Conservation (phyloP, 345 rosid genomes). For the Capsella bursapastoris region DNA sequence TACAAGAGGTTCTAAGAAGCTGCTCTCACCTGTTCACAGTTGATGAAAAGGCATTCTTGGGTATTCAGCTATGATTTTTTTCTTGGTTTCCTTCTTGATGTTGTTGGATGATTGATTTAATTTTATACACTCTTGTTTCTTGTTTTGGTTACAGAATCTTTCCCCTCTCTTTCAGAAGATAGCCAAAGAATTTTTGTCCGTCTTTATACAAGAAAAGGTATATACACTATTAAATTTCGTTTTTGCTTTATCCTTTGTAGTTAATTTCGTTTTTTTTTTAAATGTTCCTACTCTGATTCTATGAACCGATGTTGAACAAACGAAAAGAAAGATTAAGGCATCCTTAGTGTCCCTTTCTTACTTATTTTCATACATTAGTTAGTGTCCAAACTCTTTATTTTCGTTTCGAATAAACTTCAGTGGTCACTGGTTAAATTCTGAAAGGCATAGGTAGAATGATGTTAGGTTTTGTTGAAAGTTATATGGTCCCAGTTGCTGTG, state of each 20-base stretch:
- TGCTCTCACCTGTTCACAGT: conserved; percentile 65
- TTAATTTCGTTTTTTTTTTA: conserved; percentile 9
- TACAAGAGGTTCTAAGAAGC: conserved; percentile 68
- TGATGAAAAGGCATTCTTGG: conserved; percentile 68
- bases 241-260: conserved; percentile 7
- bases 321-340: not conserved
- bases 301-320: not conserved
- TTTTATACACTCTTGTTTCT: not conserved
- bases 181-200: conserved; percentile 90
- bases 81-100: not conserved
- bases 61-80: conserved; percentile 45
- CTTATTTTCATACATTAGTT: too few species aligned
- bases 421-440: not conserved
- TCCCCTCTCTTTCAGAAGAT: conserved; percentile 62
- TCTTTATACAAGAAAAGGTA: conserved; percentile 88
- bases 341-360: not conserved
- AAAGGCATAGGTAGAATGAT: conserved; percentile 10
- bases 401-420: not conserved
- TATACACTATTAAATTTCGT: not conserved
- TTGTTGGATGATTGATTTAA: conserved; percentile 20
- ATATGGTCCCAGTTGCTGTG: conserved; percentile 22
- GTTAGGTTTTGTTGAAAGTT: conserved; percentile 11
- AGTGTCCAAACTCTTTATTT: too few species aligned
- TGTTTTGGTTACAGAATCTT: conserved; percentile 64
- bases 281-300: conserved; percentile 5